Base-by-base conservation (phyloP, 129 eudicot species). In the Apium graveolens region DNA sequence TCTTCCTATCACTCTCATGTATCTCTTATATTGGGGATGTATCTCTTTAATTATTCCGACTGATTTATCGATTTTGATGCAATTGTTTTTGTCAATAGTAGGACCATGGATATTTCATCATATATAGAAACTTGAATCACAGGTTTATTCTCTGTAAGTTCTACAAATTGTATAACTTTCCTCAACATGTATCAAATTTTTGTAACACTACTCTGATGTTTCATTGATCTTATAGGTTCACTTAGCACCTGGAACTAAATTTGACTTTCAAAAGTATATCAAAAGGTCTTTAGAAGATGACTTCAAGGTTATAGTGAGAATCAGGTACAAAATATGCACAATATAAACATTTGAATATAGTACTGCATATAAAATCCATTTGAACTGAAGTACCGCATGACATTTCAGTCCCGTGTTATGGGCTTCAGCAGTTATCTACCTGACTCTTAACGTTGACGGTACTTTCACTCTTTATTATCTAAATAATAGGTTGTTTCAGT, bases 281-380 rank as follows among this genome's bases (percentile, higher is more conserved):
- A 94, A 89, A 86, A 85, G 97, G 79, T 91, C 98, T 65, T 80
- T 94, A 7, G 98, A 94, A 87, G 98, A 91, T 27, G 98, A 94
- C 81, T 94, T 94, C 84, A 94, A 91, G 85, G 83, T 89, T 14
- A 82, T 94, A 78, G 98, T 94, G 60, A 97, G 98, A 75, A 88
- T 94, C 86, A 90, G 96, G 98, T 93, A 84, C 24, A 37, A 35
- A n/a, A n/a, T 17, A 60, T 9, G n/a, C 49, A 29, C 51, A 42
- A 11, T 3, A 17, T 63, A 20, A 41, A 78, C 31, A 29, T 65
- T 3, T 41, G 21, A 42, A n/a, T 24, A 16, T 39, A 0, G 31
- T 65, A 42, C 20, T n/a, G 32, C 39, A n/a, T 73, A 21, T 26
- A 7, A 31, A 7, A 65, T 31, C 27, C 27, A 65, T n/a, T 11